Evolutionary conservation across 2,329 filamentous ascomycete species (phyloP), one percentile per base, ranked within the genome.

Genomic region (Fusarium azukiicola): DNA sequence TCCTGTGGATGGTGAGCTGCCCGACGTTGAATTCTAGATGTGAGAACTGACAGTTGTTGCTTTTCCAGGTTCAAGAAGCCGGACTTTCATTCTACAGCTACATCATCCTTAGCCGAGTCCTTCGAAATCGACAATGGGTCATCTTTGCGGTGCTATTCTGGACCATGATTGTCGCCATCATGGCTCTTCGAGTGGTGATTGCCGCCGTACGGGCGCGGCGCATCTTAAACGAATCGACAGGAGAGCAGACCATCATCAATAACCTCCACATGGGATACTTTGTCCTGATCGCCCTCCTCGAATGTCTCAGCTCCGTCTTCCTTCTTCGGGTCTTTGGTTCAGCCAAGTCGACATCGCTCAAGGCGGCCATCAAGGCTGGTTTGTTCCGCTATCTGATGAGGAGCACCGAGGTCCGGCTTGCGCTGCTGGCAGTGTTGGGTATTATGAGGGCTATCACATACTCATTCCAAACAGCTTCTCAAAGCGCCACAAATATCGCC

Each of bases 131-230:
- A n/a, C 81, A 81, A 21, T 84, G 85, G 75, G 83, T 87, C 4
- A 85, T 91, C 6, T 93, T 93, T 74, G 87, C 90, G 50, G 83
- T 84, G 6, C 88, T 94, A 8, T 92, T 94, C 78, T 94, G 93
- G 76, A 90, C 89, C 6, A 92, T 94, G 76, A 85, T 94, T 47
- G 85, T 90, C 2, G 86, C 92, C 14, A 91, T 93, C 49, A 82
- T 86, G 4, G 84, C 89, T 0, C 89, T 94, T 50, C 90, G 92
- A 61, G 80, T 90, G 14, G 76, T 82, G 19, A 89, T 90, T 52
- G 81, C 86, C 17, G 78, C 83, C 7, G 79, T 82, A 2, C 81
- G 88, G 38, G 80, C 84, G 5, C 79, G 77, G 11, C 83, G 82
- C 49, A 85, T 89, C 13, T 21, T 87, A 4, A 74, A 78, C 11